Base-by-base conservation (phyloP, 257 asterid genomes). In the Gentiana straminea region DNA sequence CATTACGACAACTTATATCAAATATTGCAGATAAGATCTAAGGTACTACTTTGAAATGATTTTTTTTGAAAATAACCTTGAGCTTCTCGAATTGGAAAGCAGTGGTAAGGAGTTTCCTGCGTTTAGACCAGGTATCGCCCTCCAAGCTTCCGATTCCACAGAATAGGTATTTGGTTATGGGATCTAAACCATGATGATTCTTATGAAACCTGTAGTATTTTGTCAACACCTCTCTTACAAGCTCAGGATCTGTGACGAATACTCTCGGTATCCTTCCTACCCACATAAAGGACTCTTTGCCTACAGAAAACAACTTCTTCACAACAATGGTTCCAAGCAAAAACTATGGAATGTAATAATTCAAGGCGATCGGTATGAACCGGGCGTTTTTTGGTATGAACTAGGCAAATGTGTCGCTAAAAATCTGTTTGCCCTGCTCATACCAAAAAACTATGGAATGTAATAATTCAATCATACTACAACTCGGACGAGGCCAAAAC, bases 71-170 rank as follows among this genome's bases (percentile, higher is more conserved):
- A 7, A 2, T 10, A 34, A 82, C 90, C 88, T 76, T 80, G 2
- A 83, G 65, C 41, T 80, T 83, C 53, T 80, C 79, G 0, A 60
- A 4, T 45, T 78, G 65, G 71, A 83, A 83, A 1, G 85, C 93
- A 1, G 82, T 76, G 37, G 62, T 76, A 51, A 83, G 51, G 46
- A 79, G 74, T 49, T 65, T 78, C 41, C 93, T 59, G 13, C 81
- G 81, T 64, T 66, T 71, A 10, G 78, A 75, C 93, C 89, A 83
- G 49, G 79, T 60, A 0, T 76, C 55, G 5, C 63, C 89, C 36
- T 83, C 89, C 35, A 73, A 68, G 34, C 64, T 62, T 3, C 71
- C 39, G 5, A 84, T 5, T 33, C 94, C 94, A 41, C 69, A 49
- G 3, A 60, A 43, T 2, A 60, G 37, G 11, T 49, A 37, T 3